Percentiles rank a stretch among this genome's conserved stretches.
Evolutionary conservation across 352 stramenopile genomes (phyloP).

Genomic region (Lagenidium giganteum): DNA sequence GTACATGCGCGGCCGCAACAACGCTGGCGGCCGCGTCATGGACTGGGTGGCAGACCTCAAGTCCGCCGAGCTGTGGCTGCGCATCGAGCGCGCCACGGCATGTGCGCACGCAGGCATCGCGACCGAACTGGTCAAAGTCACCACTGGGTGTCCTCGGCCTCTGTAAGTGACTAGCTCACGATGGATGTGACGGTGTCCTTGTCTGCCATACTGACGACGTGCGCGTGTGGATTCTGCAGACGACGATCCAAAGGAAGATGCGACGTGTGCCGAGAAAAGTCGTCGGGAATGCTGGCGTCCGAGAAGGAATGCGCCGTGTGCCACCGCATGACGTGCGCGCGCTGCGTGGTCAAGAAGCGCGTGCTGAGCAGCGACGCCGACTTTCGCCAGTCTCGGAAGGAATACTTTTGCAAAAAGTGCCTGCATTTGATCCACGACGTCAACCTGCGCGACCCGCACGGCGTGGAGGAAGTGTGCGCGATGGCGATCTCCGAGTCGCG

Average conservation of each 20-base stretch:
- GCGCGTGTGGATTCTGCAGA: constrained; percentile 1
- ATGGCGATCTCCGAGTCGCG: too few relatives aligned
- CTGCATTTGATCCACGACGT: constrained; percentile 56
- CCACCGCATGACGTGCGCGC: constrained; percentile 52
- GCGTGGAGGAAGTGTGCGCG: constrained; percentile 7
- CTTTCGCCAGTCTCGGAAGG: constrained; percentile 41
- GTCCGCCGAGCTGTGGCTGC: constrained; percentile 67
- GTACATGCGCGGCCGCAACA: constrained; percentile 74
- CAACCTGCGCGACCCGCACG: constrained; percentile 44
- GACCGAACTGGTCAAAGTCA: constrained; percentile 45
- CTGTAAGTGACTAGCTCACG: constrained; percentile 5
- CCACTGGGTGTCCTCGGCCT: constrained; percentile 5
- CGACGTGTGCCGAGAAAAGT: constrained; percentile 57
- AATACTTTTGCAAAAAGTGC: constrained; percentile 70
- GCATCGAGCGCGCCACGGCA: constrained; percentile 43
- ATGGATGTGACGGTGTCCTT: constrained; percentile 7
- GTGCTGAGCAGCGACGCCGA: constrained; percentile 54
- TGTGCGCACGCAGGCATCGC: constrained; percentile 51
- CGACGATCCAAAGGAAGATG: constrained; percentile 36
- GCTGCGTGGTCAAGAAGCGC: constrained; percentile 53
- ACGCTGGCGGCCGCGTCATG: constrained; percentile 60
- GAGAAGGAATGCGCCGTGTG: constrained; percentile 62
- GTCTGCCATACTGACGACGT: background rate
- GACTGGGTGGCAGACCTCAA: constrained; percentile 72
- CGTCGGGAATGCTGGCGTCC: constrained; percentile 46